Evolutionary conservation across 768 basidiomycete genomes (phyloP).

Genomic region (Podaxis pistillaris): DNA sequence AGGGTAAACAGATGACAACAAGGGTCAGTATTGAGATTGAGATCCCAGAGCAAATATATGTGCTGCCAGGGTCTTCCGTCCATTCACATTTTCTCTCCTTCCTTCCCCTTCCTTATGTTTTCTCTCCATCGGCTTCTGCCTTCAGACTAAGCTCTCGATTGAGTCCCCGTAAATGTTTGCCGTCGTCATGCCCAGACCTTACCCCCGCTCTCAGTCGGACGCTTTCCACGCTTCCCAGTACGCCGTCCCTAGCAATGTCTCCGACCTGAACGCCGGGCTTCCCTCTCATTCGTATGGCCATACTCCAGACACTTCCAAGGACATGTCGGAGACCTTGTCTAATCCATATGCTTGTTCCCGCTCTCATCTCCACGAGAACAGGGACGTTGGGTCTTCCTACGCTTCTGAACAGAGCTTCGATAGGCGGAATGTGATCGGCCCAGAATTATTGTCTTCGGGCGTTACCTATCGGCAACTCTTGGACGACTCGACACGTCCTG

Average conservation of each 20-base stretch:
- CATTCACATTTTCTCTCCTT: neutral
- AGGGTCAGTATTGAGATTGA: neutral
- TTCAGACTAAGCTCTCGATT: neutral
- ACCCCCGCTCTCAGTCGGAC: neutral
- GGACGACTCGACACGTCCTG: constrained; percentile 3
- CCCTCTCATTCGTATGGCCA: neutral
- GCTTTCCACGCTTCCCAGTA: neutral
- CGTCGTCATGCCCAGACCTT: neutral
- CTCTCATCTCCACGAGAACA: neutral
- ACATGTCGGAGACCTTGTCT: neutral
- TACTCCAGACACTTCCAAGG: neutral
- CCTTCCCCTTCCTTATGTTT: neutral
- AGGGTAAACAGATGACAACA: constrained; percentile 20
- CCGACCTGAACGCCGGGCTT: neutral
- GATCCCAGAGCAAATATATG: constrained; percentile 5
- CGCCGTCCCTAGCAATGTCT: neutral
- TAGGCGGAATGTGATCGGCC: constrained; percentile 10
- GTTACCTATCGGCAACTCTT: constrained; percentile 2
- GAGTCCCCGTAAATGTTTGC: neutral
- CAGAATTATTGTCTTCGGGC: constrained; percentile 9
- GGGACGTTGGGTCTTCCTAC: neutral
- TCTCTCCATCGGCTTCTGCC: neutral
- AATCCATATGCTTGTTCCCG: neutral
- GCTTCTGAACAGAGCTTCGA: constrained; percentile 15
- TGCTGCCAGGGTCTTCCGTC: constrained; percentile 1